Evolutionary conservation across 768 basidiomycete species (phyloP), one percentile per base, ranked within the genome.

Genomic region (Suillus subalutaceus): DNA sequence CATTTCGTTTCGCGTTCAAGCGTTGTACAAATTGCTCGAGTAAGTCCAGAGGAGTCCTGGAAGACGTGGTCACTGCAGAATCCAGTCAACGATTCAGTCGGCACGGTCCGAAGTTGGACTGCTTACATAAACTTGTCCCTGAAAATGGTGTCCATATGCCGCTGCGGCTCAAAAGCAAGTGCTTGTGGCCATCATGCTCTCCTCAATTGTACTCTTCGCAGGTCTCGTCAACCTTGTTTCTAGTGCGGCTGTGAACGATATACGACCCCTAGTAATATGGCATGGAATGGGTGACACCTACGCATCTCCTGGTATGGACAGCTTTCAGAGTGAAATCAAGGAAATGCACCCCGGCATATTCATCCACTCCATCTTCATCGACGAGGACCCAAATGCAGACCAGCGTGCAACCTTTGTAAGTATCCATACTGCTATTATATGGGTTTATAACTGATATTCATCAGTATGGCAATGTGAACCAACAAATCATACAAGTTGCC

Each of bases 211-310:
- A 16, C 30, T 66, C 35, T 73, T 71, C 53, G 65, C 75, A 43
- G 64, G 65, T 15, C 30, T 76, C 37, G 38, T 60, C 8, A 8
- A 58, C 48, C 40, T 69, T n/a, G 68, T 46, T 26, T 66, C 63
- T 15, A 58, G 73, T 58, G 67, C 67, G 40, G 50, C 65, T 16
- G 65, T 69, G 40, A 69, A 63, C 20, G 26, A 69, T 10, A 38
- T 78, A 48, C 80, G 88, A 32, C 88, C 90, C 9, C 80, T 92
- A 23, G 90, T 92, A 37, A 76, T 92, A 61, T 92, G 91, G 91
- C 91, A 92, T 76, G 91, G 91, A 41, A 72, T 92, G 83, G 91
- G 93, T n/a, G 94, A 95, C 77, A 86, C 89, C 2, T 86, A 93
- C 69, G 80, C 83, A 59, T 90, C 93, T 1, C 78, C 86, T 0